Base-by-base conservation (phyloP, 345 rosid genomes). In the Salix suchowensis region DNA sequence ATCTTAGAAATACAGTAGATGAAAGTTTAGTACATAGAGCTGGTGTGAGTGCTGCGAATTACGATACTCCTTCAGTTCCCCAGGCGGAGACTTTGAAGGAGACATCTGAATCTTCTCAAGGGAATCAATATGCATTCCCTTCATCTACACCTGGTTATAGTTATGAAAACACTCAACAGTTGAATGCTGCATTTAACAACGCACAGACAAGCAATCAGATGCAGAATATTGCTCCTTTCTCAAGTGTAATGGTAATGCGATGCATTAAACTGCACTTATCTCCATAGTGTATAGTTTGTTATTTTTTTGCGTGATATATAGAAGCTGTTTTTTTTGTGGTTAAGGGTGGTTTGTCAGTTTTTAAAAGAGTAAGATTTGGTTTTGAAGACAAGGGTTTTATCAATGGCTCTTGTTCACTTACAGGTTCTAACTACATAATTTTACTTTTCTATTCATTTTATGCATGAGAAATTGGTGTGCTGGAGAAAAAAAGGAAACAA, bases 231-330 rank as follows among this genome's bases (percentile, higher is more conserved):
- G 79, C 85, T 77, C 84, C 81, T 73, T 92, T 93, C 80, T 82
- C 98, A 62, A 89, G 82, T 82, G 90, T 91, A 77, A 89, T 89
- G 99, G 99, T 96, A 90, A 84, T 77, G 58, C 50, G 15, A 10
- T 42, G 44, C 58, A 34, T 10, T 37, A 68, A 76, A 23, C 68
- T 54, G 12, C 30, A 23, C 37, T 39, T 2, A 5, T 71, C 14
- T 2, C 46, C 37, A 74, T 48, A 21, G 19, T 39, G 3, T 24
- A 11, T 75, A 40, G 58, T 77, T 39, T 65, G 18, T 46, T 36
- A 32, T 65, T 62, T 34, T 34, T 26, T 24, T 60, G n/a, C 21
- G 1, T 58, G 28, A 48, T 28, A 39, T 48, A 24, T 69, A 7
- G 23, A 50, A 15, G 13, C 3, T 40, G 10, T 21, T 54, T 77